Evolutionary conservation across 208 protist genomes (phyloP).

Genomic region (Crithidia brevicula): DNA sequence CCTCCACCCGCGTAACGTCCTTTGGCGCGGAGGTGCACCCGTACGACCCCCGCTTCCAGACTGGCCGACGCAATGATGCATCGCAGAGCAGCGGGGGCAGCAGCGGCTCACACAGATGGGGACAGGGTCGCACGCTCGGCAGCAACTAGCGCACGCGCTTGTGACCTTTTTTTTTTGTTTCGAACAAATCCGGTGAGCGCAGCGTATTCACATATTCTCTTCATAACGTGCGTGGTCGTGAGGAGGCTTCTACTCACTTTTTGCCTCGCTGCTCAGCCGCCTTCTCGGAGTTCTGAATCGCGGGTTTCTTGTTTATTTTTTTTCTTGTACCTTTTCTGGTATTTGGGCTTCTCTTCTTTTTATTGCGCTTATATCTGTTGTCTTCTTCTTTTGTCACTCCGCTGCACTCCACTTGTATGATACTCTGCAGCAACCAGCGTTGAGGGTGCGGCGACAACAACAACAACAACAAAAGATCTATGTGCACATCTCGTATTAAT

Average conservation of each 20-base stretch:
- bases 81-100: constrained; percentile 2
- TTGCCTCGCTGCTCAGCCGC: too few species aligned
- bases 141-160: constrained; percentile 15
- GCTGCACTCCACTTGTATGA: constrained; percentile 5
- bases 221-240: too few species aligned
- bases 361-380: constrained; percentile 7
- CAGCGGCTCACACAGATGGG: constrained; percentile 37
- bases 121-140: constrained; percentile 31
- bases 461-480: neutral
- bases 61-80: constrained; percentile 10
- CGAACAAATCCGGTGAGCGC: neutral
- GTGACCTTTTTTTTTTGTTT: neutral
- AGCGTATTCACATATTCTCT: too few species aligned
- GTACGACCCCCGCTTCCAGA: constrained; percentile 39
- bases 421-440: neutral
- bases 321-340: constrained; percentile 6
- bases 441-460: too few species aligned
- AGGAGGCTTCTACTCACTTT: too few species aligned
- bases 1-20: constrained; percentile 16
- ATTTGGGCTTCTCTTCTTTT: neutral
- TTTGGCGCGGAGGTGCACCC: constrained; percentile 35
- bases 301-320: constrained; percentile 3
- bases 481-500: too few species aligned
- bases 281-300: neutral
- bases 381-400: constrained; percentile 1